Conservation (phyloP, 495 filamentous ascomycete genomes). For the Lasiosphaeria hispida region DNA sequence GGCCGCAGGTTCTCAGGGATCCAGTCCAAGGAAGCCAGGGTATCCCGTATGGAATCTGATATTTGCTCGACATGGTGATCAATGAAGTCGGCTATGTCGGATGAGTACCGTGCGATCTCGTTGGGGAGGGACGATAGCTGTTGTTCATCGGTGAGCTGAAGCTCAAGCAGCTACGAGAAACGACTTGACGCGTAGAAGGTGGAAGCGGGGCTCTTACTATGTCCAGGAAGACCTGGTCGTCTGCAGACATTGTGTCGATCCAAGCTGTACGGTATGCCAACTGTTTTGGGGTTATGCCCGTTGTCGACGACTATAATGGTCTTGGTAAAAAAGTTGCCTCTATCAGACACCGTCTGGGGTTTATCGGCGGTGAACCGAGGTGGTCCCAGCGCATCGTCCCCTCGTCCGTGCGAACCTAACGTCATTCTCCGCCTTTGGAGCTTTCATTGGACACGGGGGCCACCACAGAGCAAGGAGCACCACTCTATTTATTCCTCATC, state of each 20-base stretch:
- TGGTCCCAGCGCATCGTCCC: background rate
- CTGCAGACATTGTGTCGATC: conserved; percentile 51
- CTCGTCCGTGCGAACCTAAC: conserved; percentile 4
- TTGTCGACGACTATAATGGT: background rate
- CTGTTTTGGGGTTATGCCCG: background rate
- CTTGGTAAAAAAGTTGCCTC: background rate
- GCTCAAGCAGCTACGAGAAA: background rate
- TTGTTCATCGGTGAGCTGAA: background rate
- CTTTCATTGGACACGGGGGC: too few species aligned
- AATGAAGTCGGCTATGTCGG: conserved; percentile 67
- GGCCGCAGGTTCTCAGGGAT: conserved; percentile 66
- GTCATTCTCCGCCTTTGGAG: conserved; percentile 2
- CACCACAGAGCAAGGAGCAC: too few species aligned
- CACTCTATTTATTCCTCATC: too few species aligned
- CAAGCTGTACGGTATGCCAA: background rate
- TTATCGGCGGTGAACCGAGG: conserved; percentile 1
- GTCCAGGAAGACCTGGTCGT: conserved; percentile 63
- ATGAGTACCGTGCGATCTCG: conserved; percentile 50
- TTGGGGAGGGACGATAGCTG: conserved; percentile 71
- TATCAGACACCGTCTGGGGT: background rate
- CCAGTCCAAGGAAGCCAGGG: conserved; percentile 63
- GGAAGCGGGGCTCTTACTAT: conserved; percentile 41
- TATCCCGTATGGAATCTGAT: conserved; percentile 60
- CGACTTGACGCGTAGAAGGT: conserved; percentile 5
- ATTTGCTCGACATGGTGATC: conserved; percentile 72